A percentile compares a stretch with the other conserved stretches of the same genome.
Conservation (phyloP, 768 basidiomycete genomes). For the Suillus variegatus region DNA sequence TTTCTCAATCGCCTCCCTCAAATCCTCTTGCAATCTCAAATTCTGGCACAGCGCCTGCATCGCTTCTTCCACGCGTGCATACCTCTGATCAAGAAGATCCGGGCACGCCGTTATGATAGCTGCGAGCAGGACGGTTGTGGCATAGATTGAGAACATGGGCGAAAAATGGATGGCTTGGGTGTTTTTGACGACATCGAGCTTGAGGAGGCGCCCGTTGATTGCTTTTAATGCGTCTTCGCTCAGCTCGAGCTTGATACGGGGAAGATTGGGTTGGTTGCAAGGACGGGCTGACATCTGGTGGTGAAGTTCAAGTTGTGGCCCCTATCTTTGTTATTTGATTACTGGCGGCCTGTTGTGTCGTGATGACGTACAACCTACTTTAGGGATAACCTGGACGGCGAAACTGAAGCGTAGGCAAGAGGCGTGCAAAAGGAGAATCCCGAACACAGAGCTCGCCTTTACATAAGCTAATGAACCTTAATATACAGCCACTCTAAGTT, state of each 20-base stretch:
- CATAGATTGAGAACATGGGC: background rate
- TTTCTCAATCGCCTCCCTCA: slow-evolving; percentile 4
- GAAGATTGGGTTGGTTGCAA: background rate
- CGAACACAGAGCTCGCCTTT: too few species aligned
- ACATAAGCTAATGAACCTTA: too few species aligned
- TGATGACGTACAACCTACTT: background rate
- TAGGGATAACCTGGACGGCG: background rate
- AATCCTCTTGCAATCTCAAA: background rate
- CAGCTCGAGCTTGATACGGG: background rate
- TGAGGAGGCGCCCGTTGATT: background rate
- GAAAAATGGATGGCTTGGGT: background rate
- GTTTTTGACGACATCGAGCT: slow-evolving; percentile 4
- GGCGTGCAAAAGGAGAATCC: too few species aligned
- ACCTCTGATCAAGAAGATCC: slow-evolving; percentile 1
- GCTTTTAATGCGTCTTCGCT: background rate
- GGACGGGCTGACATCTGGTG: background rate
- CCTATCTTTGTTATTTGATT: background rate
- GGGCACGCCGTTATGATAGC: slow-evolving; percentile 2
- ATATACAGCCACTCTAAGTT: too few species aligned
- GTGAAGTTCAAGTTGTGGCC: background rate
- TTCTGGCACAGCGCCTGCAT: background rate
- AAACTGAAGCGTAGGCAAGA: too few species aligned
- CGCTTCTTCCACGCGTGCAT: background rate
- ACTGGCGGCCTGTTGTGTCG: background rate
- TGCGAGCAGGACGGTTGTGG: slow-evolving; percentile 2